A percentile compares a stretch with the other conserved stretches of the same genome.
phyloP scores from a whole-genome alignment of 305 asterid species.

The Plantago lanceolata region DNA sequence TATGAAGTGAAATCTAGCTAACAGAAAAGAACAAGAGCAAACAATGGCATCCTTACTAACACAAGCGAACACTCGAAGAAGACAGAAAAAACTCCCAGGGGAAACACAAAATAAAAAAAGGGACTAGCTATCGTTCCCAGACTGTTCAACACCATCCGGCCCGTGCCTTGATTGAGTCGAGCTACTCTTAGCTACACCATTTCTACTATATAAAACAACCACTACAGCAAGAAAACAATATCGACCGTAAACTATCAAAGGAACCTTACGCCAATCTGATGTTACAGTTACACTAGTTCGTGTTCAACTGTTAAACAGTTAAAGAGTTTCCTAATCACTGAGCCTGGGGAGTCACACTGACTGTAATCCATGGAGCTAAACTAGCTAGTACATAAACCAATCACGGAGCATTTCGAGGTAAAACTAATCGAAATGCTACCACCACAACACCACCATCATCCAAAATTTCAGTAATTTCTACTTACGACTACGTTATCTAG shows the following conservation, averaged over 20 bases:
- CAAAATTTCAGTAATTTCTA: not conserved
- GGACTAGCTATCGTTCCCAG: not conserved
- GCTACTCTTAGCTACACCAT: too few species aligned
- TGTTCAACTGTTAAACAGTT: not conserved
- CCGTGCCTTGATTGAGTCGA: too few species aligned
- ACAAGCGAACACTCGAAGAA: too few species aligned
- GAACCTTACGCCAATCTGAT: not conserved
- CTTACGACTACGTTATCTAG: not conserved
- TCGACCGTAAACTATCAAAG: conserved; percentile 9
- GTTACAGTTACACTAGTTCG: not conserved
- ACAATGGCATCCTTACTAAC: too few species aligned
- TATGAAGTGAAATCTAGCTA: too few species aligned
- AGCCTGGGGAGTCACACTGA: not conserved
- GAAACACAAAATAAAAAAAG: too few species aligned
- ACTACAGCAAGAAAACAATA: not conserved
- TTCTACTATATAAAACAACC: not conserved
- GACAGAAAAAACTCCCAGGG: too few species aligned
- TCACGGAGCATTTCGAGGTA: not conserved
- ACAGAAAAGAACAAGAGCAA: too few species aligned
- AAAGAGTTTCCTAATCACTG: not conserved
- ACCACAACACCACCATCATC: too few species aligned
- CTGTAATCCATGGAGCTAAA: not conserved
- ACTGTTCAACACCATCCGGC: too few species aligned
- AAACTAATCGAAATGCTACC: not conserved
- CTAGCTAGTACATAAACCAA: not conserved